Conservation (phyloP, 1,139 yeast species). For the Pichia sp. region DNA sequence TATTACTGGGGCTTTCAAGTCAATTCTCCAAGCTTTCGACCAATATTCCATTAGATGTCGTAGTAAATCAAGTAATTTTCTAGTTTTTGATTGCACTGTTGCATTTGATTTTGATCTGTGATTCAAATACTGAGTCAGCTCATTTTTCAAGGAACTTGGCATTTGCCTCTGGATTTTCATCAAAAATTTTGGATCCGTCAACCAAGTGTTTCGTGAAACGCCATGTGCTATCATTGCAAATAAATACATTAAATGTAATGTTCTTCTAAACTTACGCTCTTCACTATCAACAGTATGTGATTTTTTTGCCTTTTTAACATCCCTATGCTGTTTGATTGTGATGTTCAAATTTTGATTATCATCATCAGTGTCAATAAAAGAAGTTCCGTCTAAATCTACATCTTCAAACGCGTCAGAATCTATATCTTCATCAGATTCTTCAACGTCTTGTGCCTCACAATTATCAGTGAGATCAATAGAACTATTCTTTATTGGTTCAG, state of each 20-base stretch:
- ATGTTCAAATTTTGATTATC: constrained; percentile 20
- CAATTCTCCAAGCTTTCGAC: constrained; percentile 48
- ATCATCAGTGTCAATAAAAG: constrained; percentile 2
- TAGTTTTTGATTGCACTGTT: constrained; percentile 45
- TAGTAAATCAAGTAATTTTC: constrained; percentile 70
- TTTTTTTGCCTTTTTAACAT: constrained; percentile 21
- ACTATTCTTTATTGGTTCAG: neutral
- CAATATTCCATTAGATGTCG: constrained; percentile 58
- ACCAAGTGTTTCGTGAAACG: constrained; percentile 64
- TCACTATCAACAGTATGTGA: constrained; percentile 41
- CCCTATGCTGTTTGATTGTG: constrained; percentile 16
- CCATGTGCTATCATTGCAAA: constrained; percentile 61
- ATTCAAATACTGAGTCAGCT: constrained; percentile 28
- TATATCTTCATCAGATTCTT: constrained; percentile 22
- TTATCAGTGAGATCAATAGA: constrained; percentile 11
- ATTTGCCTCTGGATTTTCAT: constrained; percentile 38
- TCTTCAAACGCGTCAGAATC: constrained; percentile 33
- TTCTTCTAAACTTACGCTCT: constrained; percentile 46
- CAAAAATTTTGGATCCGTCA: constrained; percentile 34
- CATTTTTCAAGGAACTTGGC: constrained; percentile 38
- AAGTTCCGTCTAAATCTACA: constrained; percentile 26
- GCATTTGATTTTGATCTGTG: constrained; percentile 14
- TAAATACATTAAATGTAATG: constrained; percentile 56
- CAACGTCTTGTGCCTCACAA: constrained; percentile 13
- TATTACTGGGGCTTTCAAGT: constrained; percentile 30